Evolutionary conservation across 345 rosid genomes (phyloP), one percentile per base, ranked within the genome.

Genomic region (Clarkia xantiana): DNA sequence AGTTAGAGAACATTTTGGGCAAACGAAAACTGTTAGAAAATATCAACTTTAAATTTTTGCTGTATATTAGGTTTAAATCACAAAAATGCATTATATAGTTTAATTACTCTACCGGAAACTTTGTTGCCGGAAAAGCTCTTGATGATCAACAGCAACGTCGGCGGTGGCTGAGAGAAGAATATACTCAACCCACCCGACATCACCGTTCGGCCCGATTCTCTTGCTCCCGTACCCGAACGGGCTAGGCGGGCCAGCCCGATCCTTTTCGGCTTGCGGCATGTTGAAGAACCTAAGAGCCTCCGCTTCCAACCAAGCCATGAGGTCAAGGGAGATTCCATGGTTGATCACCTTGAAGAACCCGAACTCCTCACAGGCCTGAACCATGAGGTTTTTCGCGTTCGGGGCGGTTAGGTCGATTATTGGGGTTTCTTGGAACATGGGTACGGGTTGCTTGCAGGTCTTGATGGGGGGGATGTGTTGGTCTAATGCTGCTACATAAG

Each of bases 271-370:
- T 41, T 70, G 73, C 11, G 94, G 75, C 55, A 71, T 71, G n/a
- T 72, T 45, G 60, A 84, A 87, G 75, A 87, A 87, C 25, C 60
- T 55, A 2, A 68, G 10, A 7, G 94, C 82, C 29, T 78, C 76
- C 9, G 54, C 45, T 61, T 83, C 94, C 62, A 83, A 50, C 42
- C 57, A 54, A 45, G 70, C 51, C 45, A 76, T 58, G 58, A 67
- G 51, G 44, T 77, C 94, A 44, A 57, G 25, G 43, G 83, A 70
- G 55, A 87, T 75, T 6, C 86, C 91, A 63, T 87, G 96, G 61
- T 79, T 77, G 58, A 81, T 79, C 48, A 87, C 75, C 59, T 81
- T 83, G 73, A 87, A 81, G 74, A 81, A 81, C 4, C 96, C 96
- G 16, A 79, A 69, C 42, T 84, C 88, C 56, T 71, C 74, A 41